These are phyloP conservation scores for Arthonia radiata DNA, from an alignment of 495 filamentous ascomycete species.

Conservation along the genomic window DNA sequence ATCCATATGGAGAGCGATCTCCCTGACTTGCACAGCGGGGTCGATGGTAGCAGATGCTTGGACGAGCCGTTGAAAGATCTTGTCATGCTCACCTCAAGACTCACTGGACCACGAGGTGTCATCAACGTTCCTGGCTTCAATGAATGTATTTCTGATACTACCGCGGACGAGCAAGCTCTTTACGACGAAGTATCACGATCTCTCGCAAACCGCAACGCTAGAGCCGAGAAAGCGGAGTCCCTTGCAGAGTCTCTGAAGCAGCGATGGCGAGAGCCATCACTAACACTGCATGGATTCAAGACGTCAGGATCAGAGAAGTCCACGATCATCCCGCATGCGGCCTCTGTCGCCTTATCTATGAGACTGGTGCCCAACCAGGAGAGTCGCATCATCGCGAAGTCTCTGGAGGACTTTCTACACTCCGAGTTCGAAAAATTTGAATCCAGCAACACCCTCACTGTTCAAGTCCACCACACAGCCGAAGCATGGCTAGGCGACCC, in stretches of 20 bases:
- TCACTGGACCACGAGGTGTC: conserved; percentile 43
- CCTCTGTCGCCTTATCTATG: conserved; percentile 65
- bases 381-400: conserved; percentile 41
- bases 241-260: conserved; percentile 65
- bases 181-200: conserved; percentile 65
- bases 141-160: conserved; percentile 52
- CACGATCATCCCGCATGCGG: conserved; percentile 67
- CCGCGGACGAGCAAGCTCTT: conserved; percentile 46
- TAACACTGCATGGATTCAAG: conserved; percentile 82
- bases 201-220: conserved; percentile 43
- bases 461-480: conserved; percentile 73
- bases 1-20: conserved; percentile 61
- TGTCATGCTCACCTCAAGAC: conserved; percentile 47
- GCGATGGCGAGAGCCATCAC: conserved; percentile 83
- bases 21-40: conserved; percentile 82
- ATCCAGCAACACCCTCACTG: conserved; percentile 54
- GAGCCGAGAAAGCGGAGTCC: conserved; percentile 36
- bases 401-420: conserved; percentile 38
- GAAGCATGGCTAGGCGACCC: conserved; percentile 93
- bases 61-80: conserved; percentile 83
- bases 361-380: conserved; percentile 85
- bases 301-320: conserved; percentile 61
- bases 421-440: conserved; percentile 47
- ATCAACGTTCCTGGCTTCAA: conserved; percentile 58
- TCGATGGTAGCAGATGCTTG: conserved; percentile 71